Conservation (phyloP, 208 protist genomes). For the Wallacemonas sp. region DNA sequence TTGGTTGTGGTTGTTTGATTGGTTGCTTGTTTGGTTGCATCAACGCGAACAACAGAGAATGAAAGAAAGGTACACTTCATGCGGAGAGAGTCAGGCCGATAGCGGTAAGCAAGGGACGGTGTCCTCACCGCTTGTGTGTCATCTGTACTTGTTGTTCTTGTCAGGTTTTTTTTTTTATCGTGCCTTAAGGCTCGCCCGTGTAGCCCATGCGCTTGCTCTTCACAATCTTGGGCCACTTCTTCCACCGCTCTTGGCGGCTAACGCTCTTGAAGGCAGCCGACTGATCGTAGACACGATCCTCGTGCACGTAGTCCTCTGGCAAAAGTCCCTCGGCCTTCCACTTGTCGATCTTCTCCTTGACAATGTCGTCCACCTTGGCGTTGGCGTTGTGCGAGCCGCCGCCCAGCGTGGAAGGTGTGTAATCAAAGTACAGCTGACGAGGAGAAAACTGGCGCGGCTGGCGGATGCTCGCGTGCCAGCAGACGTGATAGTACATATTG, state of each 20-base stretch:
- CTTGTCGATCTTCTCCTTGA: conserved; percentile 92
- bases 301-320: conserved; percentile 88
- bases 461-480: conserved; percentile 85
- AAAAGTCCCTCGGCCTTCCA: conserved; percentile 90
- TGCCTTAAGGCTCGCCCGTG: conserved; percentile 58
- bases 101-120: too few species aligned
- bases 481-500: conserved; percentile 89
- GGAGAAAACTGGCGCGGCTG: conserved; percentile 84
- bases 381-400: conserved; percentile 58
- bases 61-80: too few species aligned
- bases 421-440: conserved; percentile 91
- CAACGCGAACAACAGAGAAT: too few species aligned
- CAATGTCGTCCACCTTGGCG: conserved; percentile 88
- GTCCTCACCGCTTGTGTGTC: too few species aligned
- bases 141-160: too few species aligned
- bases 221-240: conserved; percentile 69
- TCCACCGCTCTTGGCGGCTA: conserved; percentile 83
- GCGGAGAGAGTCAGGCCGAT: too few species aligned
- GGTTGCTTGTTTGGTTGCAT: too few species aligned
- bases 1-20: too few species aligned
- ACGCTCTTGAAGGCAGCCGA: conserved; percentile 81
- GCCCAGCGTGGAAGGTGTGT: conserved; percentile 70
- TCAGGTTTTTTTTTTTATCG: too few species aligned
- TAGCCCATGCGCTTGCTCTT: conserved; percentile 86
- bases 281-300: conserved; percentile 84